Evolutionary conservation across 345 rosid genomes (phyloP).

Genomic region (Lepidium didymum): DNA sequence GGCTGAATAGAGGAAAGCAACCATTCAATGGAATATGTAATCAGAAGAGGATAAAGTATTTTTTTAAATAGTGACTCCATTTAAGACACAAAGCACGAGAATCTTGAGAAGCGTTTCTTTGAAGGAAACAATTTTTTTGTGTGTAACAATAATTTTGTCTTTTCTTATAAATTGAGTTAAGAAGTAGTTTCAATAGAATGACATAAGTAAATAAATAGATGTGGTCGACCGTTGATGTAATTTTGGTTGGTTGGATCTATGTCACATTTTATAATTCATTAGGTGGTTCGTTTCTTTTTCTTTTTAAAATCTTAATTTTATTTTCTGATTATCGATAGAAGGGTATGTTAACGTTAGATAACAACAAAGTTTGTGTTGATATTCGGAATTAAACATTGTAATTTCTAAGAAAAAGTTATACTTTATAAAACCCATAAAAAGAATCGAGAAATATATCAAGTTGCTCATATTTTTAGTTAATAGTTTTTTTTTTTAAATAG

Average conservation of each 20-base stretch:
- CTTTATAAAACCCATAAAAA: too few species aligned
- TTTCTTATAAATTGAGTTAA: neutral
- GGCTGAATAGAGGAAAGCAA: neutral
- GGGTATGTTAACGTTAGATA: neutral
- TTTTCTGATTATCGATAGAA: neutral
- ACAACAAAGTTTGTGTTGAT: neutral
- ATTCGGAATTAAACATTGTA: too few species aligned
- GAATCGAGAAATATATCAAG: too few species aligned
- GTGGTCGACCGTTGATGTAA: constrained; percentile 11
- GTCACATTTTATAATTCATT: neutral
- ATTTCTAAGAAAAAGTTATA: too few species aligned
- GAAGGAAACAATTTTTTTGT: constrained; percentile 14
- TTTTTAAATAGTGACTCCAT: neutral
- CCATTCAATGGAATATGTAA: neutral
- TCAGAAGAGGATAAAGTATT: constrained; percentile 1
- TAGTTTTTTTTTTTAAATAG: too few species aligned
- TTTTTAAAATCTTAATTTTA: neutral
- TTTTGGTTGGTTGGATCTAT: constrained; percentile 11
- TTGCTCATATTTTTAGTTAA: too few species aligned
- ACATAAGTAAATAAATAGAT: neutral
- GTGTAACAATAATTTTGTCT: neutral
- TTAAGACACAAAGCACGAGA: constrained; percentile 27
- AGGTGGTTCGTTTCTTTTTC: neutral
- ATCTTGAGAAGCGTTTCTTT: constrained; percentile 29
- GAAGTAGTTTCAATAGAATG: constrained; percentile 5